These are phyloP conservation scores for Pichia thaimueangensis DNA, from an alignment of 805 yeast species.

Conservation along the genomic window DNA sequence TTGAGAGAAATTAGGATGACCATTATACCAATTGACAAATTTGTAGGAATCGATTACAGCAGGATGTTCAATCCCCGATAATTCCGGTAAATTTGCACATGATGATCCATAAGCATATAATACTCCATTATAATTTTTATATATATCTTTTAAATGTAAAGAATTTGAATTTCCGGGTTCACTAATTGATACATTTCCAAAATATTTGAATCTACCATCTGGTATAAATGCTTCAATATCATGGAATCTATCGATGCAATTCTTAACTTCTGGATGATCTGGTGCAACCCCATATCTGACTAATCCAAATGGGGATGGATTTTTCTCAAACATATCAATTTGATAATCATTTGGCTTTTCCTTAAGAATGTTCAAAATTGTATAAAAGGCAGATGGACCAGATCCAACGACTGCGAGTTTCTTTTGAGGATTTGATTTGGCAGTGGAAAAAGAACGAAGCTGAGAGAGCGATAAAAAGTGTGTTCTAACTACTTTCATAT, in stretches of 20 bases:
- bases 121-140: conserved; percentile 60
- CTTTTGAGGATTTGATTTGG: no score
- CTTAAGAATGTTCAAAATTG: conserved; percentile 66
- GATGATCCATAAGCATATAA: conserved; percentile 81
- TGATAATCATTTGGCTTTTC: conserved; percentile 19
- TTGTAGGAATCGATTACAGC: conserved; percentile 77
- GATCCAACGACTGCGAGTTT: conserved; percentile 80
- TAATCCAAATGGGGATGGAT: conserved; percentile 88
- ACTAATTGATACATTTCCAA: conserved; percentile 51
- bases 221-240: conserved; percentile 29
- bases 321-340: conserved; percentile 73
- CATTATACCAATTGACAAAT: conserved; percentile 96
- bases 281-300: conserved; percentile 98
- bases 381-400: conserved; percentile 95
- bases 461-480: no score
- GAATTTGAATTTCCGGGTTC: conserved; percentile 13
- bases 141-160: conserved; percentile 42
- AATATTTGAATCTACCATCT: conserved; percentile 39
- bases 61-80: conserved; percentile 43
- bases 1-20: conserved; percentile 58
- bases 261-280: conserved; percentile 91
- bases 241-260: conserved; percentile 69
- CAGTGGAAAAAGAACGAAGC: no score
- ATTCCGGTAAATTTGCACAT: conserved; percentile 34
- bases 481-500: no score